Percentiles rank a stretch among this genome's conserved stretches.
Evolutionary conservation across 768 basidiomycete species (phyloP).

Genomic region (Pisolithus tinctorius): DNA sequence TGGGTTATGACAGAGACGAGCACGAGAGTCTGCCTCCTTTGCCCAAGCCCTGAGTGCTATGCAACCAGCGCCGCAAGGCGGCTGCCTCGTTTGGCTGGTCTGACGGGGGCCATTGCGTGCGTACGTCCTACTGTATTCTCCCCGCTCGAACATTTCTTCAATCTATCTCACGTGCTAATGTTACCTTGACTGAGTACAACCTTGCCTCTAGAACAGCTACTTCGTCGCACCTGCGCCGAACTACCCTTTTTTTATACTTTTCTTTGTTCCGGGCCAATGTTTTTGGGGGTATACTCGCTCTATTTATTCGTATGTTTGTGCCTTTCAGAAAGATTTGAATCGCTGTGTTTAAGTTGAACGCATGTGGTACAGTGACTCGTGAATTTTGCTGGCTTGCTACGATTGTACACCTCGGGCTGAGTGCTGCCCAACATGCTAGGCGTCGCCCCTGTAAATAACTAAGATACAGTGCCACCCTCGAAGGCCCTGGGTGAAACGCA

Average conservation of each 20-base stretch:
- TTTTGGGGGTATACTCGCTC: no score
- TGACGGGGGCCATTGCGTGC: constrained; percentile 17
- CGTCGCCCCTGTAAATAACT: no score
- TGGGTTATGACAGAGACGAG: constrained; percentile 54
- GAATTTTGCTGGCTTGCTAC: no score
- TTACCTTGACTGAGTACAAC: background rate
- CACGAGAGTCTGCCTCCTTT: constrained; percentile 18
- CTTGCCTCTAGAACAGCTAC: background rate
- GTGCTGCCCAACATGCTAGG: no score
- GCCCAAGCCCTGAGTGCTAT: constrained; percentile 19
- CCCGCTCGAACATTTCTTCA: constrained; percentile 1
- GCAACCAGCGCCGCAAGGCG: constrained; percentile 5
- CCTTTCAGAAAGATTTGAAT: no score
- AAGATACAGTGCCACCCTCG: no score
- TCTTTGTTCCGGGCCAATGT: background rate
- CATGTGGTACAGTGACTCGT: no score
- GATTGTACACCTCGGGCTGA: no score
- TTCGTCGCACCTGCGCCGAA: background rate
- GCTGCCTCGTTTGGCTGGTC: constrained; percentile 22
- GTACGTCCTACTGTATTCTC: constrained; percentile 24
- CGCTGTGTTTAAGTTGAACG: no score
- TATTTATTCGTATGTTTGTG: no score
- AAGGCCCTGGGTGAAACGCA: no score
- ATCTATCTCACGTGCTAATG: background rate
- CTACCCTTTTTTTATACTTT: background rate